Evolutionary conservation across 306 rosid species (phyloP).

Genomic region (Rosa persica): DNA sequence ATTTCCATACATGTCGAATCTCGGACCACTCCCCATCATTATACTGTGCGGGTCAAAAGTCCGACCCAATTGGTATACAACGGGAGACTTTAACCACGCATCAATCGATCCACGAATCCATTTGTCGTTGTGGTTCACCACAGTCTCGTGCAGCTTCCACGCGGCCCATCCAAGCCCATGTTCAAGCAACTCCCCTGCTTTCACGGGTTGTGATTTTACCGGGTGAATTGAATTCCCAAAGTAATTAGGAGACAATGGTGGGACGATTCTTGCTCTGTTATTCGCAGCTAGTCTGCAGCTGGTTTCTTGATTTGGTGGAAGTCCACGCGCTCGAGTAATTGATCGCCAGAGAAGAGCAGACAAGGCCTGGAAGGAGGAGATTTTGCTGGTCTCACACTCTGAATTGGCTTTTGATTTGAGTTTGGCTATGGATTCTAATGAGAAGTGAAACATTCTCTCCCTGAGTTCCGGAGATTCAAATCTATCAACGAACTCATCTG

Average conservation of each 20-base stretch:
- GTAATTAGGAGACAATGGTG: conserved; percentile 39
- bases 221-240: conserved; percentile 40
- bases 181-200: conserved; percentile 39
- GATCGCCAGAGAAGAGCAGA: conserved; percentile 58
- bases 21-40: conserved; percentile 54
- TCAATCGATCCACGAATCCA: neutral
- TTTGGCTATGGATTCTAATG: conserved; percentile 48
- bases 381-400: conserved; percentile 28
- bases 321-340: conserved; percentile 44
- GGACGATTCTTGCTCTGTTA: conserved; percentile 48
- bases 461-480: conserved; percentile 39
- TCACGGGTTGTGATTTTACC: neutral
- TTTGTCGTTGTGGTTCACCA: conserved; percentile 23
- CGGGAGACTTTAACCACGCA: conserved; percentile 41
- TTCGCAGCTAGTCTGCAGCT: conserved; percentile 41
- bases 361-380: conserved; percentile 60
- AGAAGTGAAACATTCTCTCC: conserved; percentile 59
- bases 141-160: conserved; percentile 47
- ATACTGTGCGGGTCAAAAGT: conserved; percentile 26
- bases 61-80: neutral
- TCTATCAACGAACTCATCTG: conserved; percentile 43
- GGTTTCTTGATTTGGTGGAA: conserved; percentile 10
- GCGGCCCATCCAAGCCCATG: conserved; percentile 57
- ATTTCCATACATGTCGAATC: conserved; percentile 54
- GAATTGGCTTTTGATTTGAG: conserved; percentile 58